A percentile compares a stretch with the other conserved stretches of the same genome.
phyloP scores from a whole-genome alignment of 2,329 filamentous ascomycete genomes.

The Trichoderma asperellum region DNA sequence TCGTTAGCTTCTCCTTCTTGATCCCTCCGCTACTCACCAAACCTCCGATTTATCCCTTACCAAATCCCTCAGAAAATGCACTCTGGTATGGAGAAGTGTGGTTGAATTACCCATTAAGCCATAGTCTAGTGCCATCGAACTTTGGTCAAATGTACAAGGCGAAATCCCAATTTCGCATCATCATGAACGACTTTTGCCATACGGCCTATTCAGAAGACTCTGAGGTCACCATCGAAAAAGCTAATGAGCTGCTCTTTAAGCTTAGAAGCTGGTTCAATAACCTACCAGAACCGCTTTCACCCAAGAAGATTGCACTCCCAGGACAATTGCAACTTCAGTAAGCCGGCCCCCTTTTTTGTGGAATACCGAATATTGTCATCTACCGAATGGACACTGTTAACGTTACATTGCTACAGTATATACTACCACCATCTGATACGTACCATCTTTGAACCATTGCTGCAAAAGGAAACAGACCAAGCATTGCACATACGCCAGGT shows the following conservation, averaged over 20 bases:
- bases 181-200: constrained; percentile 1
- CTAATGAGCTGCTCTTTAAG: not conserved
- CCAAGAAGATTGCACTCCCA: constrained; percentile 5
- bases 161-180: not conserved
- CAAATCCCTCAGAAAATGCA: not conserved
- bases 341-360: not conserved
- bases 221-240: not conserved
- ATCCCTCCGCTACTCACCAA: not conserved
- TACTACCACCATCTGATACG: not conserved
- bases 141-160: not conserved
- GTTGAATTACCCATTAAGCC: constrained; percentile 7
- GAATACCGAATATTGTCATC: not conserved
- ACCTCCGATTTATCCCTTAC: constrained; percentile 8
- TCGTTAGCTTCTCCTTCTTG: not conserved
- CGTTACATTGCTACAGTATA: not conserved
- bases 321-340: constrained; percentile 12
- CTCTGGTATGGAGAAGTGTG: constrained; percentile 20
- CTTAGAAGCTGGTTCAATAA: not conserved
- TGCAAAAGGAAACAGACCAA: not conserved
- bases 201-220: not conserved
- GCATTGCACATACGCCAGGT: not conserved
- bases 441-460: not conserved
- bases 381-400: not conserved
- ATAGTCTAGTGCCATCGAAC: not conserved
- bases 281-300: not conserved